These are phyloP conservation scores for Hydnum rufescens DNA, from an alignment of 768 basidiomycete genomes.

Conservation along the genomic window DNA sequence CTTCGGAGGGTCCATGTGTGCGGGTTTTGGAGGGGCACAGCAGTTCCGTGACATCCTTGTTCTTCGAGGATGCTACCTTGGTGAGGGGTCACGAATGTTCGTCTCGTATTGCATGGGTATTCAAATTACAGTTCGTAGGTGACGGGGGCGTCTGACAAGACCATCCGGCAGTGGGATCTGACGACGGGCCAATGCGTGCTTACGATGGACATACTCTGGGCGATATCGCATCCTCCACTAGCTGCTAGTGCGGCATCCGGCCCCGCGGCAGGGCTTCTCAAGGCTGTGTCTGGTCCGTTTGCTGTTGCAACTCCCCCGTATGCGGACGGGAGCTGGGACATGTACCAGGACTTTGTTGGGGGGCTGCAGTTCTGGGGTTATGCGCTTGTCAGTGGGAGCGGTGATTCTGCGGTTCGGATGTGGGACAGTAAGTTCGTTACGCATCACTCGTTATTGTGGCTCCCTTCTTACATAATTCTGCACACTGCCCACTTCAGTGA, in stretches of 20 bases:
- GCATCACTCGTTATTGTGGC: not conserved
- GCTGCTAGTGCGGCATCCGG: constrained; percentile 25
- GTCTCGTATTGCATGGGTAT: constrained; percentile 9
- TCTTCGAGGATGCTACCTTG: constrained; percentile 87
- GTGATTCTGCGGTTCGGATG: constrained; percentile 94
- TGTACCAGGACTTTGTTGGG: constrained; percentile 95
- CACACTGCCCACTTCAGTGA: constrained; percentile 55
- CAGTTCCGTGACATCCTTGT: constrained; percentile 80
- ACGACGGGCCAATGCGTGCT: constrained; percentile 93
- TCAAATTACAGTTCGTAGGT: constrained; percentile 33
- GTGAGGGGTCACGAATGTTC: constrained; percentile 26
- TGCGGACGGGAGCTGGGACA: constrained; percentile 80
- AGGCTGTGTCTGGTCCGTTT: constrained; percentile 40
- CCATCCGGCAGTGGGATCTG: constrained; percentile 95
- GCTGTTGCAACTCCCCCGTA: constrained; percentile 72
- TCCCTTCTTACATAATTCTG: not conserved
- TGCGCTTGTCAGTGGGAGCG: constrained; percentile 89
- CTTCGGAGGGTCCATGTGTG: constrained; percentile 41
- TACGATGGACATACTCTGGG: constrained; percentile 99
- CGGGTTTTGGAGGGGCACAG: constrained; percentile 80
- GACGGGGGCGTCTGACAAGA: constrained; percentile 95
- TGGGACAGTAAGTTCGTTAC: constrained; percentile 87
- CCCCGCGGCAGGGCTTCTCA: constrained; percentile 18
- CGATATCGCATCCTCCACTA: constrained; percentile 63
- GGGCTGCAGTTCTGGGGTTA: constrained; percentile 98